Evolutionary conservation across 371 early-diverging fungal genomes (phyloP).

Genomic region (Mucor lusitanicus): DNA sequence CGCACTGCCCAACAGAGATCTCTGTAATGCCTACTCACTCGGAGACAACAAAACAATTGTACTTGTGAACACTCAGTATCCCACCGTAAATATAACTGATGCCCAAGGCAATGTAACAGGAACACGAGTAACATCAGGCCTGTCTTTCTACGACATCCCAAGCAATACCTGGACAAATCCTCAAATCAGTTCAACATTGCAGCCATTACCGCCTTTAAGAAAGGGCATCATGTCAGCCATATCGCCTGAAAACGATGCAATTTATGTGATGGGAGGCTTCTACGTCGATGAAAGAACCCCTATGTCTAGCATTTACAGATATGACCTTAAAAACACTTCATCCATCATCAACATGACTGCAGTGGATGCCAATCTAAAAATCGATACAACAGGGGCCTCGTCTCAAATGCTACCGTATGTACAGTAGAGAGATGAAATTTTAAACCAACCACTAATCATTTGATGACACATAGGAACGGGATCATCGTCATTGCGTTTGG

Average conservation of each 20-base stretch:
- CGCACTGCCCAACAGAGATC: neutral
- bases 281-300: too few species aligned
- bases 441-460: neutral
- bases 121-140: neutral
- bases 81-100: neutral
- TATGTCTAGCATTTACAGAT: neutral
- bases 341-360: neutral
- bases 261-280: neutral
- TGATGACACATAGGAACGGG: neutral
- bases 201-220: neutral
- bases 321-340: neutral
- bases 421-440: neutral
- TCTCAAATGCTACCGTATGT: constrained; percentile 6
- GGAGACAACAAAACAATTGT: neutral
- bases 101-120: neutral
- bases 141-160: neutral
- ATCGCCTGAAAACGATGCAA: constrained; percentile 1
- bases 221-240: neutral
- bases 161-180: neutral
- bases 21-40: neutral
- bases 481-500: constrained; percentile 2
- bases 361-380: neutral
- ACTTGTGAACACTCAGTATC: neutral
- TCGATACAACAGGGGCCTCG: neutral
- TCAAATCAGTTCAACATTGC: neutral